A percentile compares a stretch with the other conserved stretches of the same genome.
These are phyloP conservation scores for Fraxinus velutina DNA, from an alignment of 305 asterid species.

Conservation along the genomic window DNA sequence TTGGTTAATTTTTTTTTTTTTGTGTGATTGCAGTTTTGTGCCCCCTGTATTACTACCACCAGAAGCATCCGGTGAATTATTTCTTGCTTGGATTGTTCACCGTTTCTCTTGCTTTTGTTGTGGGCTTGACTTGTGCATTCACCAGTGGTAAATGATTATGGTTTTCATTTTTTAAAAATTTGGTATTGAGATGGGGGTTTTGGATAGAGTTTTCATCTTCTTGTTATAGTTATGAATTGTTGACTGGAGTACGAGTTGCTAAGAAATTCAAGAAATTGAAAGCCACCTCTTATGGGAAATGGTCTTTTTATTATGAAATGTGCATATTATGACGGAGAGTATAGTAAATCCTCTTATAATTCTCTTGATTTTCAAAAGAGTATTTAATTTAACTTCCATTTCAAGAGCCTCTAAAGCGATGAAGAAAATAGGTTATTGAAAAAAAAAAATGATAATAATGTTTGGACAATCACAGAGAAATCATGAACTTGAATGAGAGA, in stretches of 20 bases:
- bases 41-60: slow-evolving; percentile 66
- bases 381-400: not conserved
- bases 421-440: not conserved
- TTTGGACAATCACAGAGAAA: not conserved
- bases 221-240: not conserved
- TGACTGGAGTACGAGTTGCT: not conserved
- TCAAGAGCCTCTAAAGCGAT: not conserved
- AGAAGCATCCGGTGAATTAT: slow-evolving; percentile 78
- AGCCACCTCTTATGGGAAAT: not conserved
- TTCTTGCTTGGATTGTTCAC: slow-evolving; percentile 74
- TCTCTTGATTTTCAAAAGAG: not conserved
- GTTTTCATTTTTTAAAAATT: not conserved
- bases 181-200: not conserved
- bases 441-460: not conserved
- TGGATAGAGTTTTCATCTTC: not conserved
- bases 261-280: not conserved
- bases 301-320: not conserved
- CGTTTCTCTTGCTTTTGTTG: slow-evolving; percentile 51
- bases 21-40: slow-evolving; percentile 51
- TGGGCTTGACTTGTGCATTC: slow-evolving; percentile 77
- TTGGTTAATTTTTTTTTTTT: not conserved
- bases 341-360: not conserved
- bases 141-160: slow-evolving; percentile 48
- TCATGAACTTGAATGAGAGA: not conserved
- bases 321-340: not conserved